Percentiles rank a stretch among this genome's conserved stretches.
Conservation (phyloP, 2,329 filamentous ascomycete genomes). For the Atkinsonella texensis region DNA sequence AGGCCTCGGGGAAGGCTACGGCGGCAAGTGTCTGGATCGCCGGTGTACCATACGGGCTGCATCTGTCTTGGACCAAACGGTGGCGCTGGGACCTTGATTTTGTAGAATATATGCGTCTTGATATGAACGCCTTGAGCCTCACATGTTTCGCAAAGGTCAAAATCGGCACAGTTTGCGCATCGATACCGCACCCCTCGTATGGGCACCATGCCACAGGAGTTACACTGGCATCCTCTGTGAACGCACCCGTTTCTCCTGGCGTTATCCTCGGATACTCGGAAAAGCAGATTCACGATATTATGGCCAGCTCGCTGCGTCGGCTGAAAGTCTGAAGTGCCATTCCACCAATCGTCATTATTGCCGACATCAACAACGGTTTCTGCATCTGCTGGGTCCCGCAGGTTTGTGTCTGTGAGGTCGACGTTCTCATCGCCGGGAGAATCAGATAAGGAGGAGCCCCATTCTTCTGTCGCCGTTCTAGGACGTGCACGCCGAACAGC, state of each 20-base stretch:
- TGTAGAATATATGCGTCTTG: conserved; percentile 94
- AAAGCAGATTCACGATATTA: conserved; percentile 74
- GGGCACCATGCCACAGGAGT: conserved; percentile 74
- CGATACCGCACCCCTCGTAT: conserved; percentile 89
- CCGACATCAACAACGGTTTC: conserved; percentile 28
- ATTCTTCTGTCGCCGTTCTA: conserved; percentile 20
- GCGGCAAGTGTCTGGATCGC: conserved; percentile 63
- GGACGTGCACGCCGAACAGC: conserved; percentile 44
- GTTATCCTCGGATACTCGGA: conserved; percentile 89
- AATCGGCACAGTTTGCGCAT: conserved; percentile 92
- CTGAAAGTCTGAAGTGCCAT: conserved; percentile 28
- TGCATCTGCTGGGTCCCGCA: conserved; percentile 18
- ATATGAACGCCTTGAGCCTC: conserved; percentile 67
- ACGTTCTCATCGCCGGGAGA: conserved; percentile 33
- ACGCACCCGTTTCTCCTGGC: conserved; percentile 79
- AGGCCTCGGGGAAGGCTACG: conserved; percentile 54
- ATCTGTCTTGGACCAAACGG: conserved; percentile 71
- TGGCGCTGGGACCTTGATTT: conserved; percentile 80
- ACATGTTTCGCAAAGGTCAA: conserved; percentile 88
- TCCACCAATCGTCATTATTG: conserved; percentile 39
- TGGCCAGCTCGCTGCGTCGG: conserved; percentile 49
- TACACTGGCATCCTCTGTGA: conserved; percentile 85
- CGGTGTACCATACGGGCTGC: conserved; percentile 78
- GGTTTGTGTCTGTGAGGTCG: conserved; percentile 17
- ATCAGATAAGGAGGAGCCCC: conserved; percentile 30